Conservation (phyloP, 805 yeast genomes). For the Pichia insulana region DNA sequence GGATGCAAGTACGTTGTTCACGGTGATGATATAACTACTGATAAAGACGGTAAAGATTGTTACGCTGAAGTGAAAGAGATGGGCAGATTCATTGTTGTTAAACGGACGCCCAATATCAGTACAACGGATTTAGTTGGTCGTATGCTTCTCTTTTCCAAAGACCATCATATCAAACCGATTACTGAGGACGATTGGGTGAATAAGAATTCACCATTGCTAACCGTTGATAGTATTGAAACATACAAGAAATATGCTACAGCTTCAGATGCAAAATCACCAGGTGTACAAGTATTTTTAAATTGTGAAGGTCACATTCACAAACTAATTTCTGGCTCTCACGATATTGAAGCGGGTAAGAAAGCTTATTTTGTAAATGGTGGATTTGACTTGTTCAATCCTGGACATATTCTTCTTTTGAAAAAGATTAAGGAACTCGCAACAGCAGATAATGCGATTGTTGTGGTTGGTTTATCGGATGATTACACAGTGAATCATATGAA, state of each 20-base stretch:
- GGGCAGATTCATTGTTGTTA: constrained; percentile 86
- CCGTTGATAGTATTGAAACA: constrained; percentile 31
- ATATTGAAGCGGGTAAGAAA: constrained; percentile 19
- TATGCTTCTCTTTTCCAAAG: constrained; percentile 55
- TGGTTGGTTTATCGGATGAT: constrained; percentile 66
- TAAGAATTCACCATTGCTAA: constrained; percentile 17
- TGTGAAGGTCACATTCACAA: constrained; percentile 14
- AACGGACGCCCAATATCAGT: constrained; percentile 86
- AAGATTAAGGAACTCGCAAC: constrained; percentile 30
- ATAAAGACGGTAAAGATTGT: constrained; percentile 91
- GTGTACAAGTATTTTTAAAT: constrained; percentile 48
- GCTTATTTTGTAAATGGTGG: constrained; percentile 62
- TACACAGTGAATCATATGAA: constrained; percentile 42
- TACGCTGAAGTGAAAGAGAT: constrained; percentile 73
- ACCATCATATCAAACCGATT: constrained; percentile 43
- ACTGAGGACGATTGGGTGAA: constrained; percentile 18
- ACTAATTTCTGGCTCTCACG: constrained; percentile 22
- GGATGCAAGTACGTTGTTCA: constrained; percentile 90
- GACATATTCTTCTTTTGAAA: constrained; percentile 71
- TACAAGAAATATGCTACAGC: constrained; percentile 54
- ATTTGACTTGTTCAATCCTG: constrained; percentile 89
- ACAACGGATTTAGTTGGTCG: constrained; percentile 93
- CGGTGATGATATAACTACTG: constrained; percentile 96
- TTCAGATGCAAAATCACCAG: constrained; percentile 46
- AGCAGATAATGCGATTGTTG: constrained; percentile 38